phyloP scores from a whole-genome alignment of 1,284 basidiomycete species.

The Rhizoctonia solani region DNA sequence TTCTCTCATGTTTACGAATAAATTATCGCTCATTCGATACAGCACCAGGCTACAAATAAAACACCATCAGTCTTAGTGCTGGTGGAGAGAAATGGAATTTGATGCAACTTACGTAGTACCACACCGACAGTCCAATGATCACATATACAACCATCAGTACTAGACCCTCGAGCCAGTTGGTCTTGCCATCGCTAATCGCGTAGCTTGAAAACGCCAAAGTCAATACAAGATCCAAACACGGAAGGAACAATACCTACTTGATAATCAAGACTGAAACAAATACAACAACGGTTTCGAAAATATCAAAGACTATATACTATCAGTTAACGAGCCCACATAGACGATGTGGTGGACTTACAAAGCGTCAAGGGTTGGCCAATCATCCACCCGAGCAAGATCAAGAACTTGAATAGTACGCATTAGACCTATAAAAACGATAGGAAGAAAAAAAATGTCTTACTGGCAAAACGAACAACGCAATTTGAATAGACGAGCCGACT shows the following conservation, averaged over 20 bases:
- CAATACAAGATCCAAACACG: background rate
- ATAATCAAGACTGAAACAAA: constrained; percentile 51
- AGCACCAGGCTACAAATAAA: constrained; percentile 3
- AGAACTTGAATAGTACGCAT: constrained; percentile 33
- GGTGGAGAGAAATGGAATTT: too few species aligned
- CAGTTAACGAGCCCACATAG: background rate
- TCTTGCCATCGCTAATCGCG: constrained; percentile 38
- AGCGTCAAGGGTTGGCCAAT: constrained; percentile 54
- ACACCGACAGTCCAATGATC: constrained; percentile 33
- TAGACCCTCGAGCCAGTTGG: constrained; percentile 51
- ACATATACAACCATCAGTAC: constrained; percentile 65
- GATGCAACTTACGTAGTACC: constrained; percentile 29
- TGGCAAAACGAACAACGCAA: constrained; percentile 65
- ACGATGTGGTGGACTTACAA: constrained; percentile 3
- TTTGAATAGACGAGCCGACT: constrained; percentile 92
- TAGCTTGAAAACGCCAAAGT: constrained; percentile 35
- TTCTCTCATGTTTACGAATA: too few species aligned
- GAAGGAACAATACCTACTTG: background rate
- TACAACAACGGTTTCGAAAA: constrained; percentile 63
- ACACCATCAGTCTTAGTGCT: too few species aligned
- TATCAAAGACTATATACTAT: constrained; percentile 57
- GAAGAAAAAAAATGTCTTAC: background rate
- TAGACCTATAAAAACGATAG: background rate
- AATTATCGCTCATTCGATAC: constrained; percentile 24
- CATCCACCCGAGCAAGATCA: constrained; percentile 46